phyloP scores from a whole-genome alignment of 352 stramenopile species.

The Globisporangium megalacanthum region DNA sequence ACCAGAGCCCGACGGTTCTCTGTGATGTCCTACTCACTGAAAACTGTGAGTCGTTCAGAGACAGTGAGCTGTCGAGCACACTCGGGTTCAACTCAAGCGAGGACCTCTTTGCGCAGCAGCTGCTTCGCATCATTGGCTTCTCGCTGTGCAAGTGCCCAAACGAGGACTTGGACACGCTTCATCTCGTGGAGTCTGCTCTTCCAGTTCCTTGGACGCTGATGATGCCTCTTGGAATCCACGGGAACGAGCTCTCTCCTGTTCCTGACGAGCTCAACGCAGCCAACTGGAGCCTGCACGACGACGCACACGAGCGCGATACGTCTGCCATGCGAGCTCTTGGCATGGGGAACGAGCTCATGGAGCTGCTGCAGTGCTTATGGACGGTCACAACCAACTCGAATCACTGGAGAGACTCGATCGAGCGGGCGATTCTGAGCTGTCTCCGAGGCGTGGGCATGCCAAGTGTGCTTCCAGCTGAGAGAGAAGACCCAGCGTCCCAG shows the following conservation, averaged over 20 bases:
- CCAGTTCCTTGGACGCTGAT: constrained; percentile 24
- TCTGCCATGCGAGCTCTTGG: neutral
- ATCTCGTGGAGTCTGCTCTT: neutral
- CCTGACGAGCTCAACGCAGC: constrained; percentile 2
- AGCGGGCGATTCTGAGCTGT: constrained; percentile 1
- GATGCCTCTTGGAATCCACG: constrained; percentile 25
- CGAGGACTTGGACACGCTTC: neutral
- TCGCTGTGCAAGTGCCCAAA: constrained; percentile 23
- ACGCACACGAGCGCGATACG: neutral
- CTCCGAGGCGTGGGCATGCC: neutral
- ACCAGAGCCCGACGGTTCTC: constrained; percentile 23
- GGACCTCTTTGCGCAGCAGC: constrained; percentile 36
- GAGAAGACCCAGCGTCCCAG: neutral
- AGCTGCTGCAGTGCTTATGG: constrained; percentile 8
- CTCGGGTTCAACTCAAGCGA: constrained; percentile 21
- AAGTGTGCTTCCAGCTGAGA: neutral
- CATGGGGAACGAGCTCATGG: constrained; percentile 10
- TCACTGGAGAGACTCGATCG: constrained; percentile 8
- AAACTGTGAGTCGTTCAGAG: neutral
- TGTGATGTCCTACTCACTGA: constrained; percentile 16
- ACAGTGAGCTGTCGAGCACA: neutral
- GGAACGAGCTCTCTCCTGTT: constrained; percentile 19
- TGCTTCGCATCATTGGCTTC: constrained; percentile 44
- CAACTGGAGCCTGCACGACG: constrained; percentile 5
- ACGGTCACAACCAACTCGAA: neutral